Evolutionary conservation across 228 moss, liverwort and hornwort genomes (phyloP), one percentile per base, ranked within the genome.

Genomic region (Sphagnum fallax): DNA sequence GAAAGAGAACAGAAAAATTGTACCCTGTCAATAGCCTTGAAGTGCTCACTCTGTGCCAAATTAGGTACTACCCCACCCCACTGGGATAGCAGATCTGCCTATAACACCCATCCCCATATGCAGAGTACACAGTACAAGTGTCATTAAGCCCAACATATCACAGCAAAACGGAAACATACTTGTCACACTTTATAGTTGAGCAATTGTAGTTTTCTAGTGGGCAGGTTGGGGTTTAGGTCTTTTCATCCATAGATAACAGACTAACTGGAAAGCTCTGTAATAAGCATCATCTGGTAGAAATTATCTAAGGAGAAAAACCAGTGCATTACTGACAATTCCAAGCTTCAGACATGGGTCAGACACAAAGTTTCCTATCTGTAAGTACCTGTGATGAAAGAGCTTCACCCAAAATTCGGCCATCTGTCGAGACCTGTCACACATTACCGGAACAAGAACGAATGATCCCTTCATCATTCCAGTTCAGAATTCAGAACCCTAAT

Each of bases 61-160:
- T 88, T 91, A 60, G 98, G 98, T 55, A 97, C 93, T 18, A 97
- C 93, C 70, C 97, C 97, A 71, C 97, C 93, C 97, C 97, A 93
- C 70, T 86, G 85, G 65, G 79, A 86, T 47, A 98, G 87, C 79
- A 98, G 72, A 57, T 98, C 94, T 85, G 89, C 89, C 92, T 95
- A 75, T 73, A 32, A 53, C 66, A 78, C 62, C 62, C 7, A 72
- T 55, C 55, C 8, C 12, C 9, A 55, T 55, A 4, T 32, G 5
- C 32, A 32, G 32, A 32, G 32, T 32, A 32, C 32, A 71, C 62
- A 68, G 66, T 58, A 52, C 47, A 72, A 70, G 74, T 72, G 67
- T 67, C 68, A 51, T 32, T 50, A 16, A 50, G 5, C 15, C 15
- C 2, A 2, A 11, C 15, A 60, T 11, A 11, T 11, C 59, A 60